A percentile compares a stretch with the other conserved stretches of the same genome.
phyloP scores from a whole-genome alignment of 306 rosid genomes.

The Cucurbita pepo region DNA sequence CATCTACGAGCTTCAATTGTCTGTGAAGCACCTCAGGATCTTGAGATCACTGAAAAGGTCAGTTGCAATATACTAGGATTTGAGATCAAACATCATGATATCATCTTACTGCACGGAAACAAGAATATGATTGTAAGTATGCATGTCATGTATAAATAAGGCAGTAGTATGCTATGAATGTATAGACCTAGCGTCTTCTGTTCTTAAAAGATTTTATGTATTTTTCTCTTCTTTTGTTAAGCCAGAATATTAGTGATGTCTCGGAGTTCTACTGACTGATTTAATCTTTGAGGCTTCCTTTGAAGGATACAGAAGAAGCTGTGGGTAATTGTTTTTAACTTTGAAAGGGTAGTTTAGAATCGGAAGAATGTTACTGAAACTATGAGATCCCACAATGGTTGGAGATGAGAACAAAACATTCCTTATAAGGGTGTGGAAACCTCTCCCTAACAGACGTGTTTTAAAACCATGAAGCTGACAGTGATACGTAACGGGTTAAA shows the following conservation, averaged over 20 bases:
- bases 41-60: constrained; percentile 2
- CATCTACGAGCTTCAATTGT: background rate
- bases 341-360: background rate
- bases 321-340: background rate
- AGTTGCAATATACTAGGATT: background rate
- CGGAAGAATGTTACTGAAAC: too few species aligned
- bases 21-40: background rate
- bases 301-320: background rate
- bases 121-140: background rate
- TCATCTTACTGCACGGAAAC: background rate
- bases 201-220: background rate
- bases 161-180: background rate
- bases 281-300: background rate
- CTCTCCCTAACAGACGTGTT: too few species aligned
- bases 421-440: too few species aligned
- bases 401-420: too few species aligned
- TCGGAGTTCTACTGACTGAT: background rate
- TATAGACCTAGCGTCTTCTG: background rate
- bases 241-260: background rate
- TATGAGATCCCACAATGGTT: too few species aligned
- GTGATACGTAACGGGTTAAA: too few species aligned
- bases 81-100: background rate
- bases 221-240: background rate
- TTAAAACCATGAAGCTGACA: too few species aligned
- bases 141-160: background rate